A percentile compares a stretch with the other conserved stretches of the same genome.
phyloP scores from a whole-genome alignment of 2,329 filamentous ascomycete genomes.

The Alternaria sp. region DNA sequence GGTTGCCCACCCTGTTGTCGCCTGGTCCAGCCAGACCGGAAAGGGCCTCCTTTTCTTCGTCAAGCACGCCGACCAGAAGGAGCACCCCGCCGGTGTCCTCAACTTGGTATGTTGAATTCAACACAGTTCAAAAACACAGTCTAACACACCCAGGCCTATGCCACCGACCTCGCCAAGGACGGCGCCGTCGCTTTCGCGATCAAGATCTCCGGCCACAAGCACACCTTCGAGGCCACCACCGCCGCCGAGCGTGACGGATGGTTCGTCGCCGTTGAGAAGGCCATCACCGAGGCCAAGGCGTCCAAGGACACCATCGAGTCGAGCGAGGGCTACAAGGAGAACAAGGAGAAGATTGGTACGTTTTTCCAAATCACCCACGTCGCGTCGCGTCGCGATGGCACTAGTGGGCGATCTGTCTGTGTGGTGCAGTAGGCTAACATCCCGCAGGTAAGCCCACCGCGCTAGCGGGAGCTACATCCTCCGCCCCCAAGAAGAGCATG shows the following conservation, averaged over 20 bases:
- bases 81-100: conserved; percentile 79
- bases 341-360: conserved; percentile 74
- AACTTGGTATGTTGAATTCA: conserved; percentile 70
- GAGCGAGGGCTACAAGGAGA: conserved; percentile 87
- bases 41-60: conserved; percentile 94
- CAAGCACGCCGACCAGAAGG: conserved; percentile 83
- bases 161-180: conserved; percentile 75
- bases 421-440: conserved; percentile 46
- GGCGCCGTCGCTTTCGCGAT: conserved; percentile 84
- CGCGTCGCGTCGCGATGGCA: conserved; percentile 29
- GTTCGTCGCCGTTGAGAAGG: conserved; percentile 73
- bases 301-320: conserved; percentile 74
- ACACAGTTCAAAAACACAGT: not conserved
- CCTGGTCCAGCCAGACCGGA: conserved; percentile 92
- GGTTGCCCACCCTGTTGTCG: conserved; percentile 77
- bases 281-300: conserved; percentile 74
- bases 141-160: conserved; percentile 62
- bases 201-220: conserved; percentile 85
- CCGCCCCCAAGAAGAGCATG: conserved; percentile 56
- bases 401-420: conserved; percentile 38
- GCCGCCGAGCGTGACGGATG: conserved; percentile 87
- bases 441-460: conserved; percentile 48
- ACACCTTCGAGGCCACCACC: conserved; percentile 82
- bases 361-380: conserved; percentile 25
- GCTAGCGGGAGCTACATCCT: conserved; percentile 48